These are phyloP conservation scores for Conoideocrella luteorostrata DNA, from an alignment of 2,329 filamentous ascomycete species.

Conservation along the genomic window DNA sequence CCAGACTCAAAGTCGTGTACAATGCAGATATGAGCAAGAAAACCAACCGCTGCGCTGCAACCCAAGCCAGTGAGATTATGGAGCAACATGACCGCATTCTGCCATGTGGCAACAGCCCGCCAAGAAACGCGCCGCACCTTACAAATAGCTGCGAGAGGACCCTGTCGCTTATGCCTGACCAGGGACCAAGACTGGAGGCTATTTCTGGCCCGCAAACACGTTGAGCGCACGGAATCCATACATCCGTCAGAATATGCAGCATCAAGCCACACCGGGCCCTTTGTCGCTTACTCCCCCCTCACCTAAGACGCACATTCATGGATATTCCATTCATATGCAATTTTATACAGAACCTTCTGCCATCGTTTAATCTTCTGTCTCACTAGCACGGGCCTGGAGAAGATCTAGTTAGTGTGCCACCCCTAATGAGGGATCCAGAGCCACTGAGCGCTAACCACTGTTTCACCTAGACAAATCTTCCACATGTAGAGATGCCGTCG, in stretches of 20 bases:
- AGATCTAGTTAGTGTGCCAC: too few species aligned
- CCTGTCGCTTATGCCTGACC: neutral
- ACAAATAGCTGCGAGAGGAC: too few species aligned
- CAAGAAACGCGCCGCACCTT: too few species aligned
- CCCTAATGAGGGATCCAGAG: too few species aligned
- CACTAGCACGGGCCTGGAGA: too few species aligned
- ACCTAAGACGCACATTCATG: neutral
- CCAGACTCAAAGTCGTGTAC: too few species aligned
- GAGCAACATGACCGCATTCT: neutral
- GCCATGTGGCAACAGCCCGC: slow-evolving; percentile 7
- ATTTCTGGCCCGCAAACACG: neutral
- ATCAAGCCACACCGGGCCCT: neutral
- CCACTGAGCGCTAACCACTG: too few species aligned
- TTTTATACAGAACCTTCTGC: neutral
- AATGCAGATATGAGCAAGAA: too few species aligned
- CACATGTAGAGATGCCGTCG: too few species aligned
- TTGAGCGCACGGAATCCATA: neutral
- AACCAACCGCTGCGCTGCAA: too few species aligned
- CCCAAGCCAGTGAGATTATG: too few species aligned
- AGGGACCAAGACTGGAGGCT: neutral
- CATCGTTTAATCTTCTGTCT: neutral
- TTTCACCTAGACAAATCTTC: too few species aligned
- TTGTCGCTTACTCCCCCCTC: neutral
- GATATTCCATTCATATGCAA: neutral
- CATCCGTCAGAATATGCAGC: neutral